Base-by-base conservation (phyloP, 2,329 filamentous ascomycete species). In the Hypoxylon sp. region DNA sequence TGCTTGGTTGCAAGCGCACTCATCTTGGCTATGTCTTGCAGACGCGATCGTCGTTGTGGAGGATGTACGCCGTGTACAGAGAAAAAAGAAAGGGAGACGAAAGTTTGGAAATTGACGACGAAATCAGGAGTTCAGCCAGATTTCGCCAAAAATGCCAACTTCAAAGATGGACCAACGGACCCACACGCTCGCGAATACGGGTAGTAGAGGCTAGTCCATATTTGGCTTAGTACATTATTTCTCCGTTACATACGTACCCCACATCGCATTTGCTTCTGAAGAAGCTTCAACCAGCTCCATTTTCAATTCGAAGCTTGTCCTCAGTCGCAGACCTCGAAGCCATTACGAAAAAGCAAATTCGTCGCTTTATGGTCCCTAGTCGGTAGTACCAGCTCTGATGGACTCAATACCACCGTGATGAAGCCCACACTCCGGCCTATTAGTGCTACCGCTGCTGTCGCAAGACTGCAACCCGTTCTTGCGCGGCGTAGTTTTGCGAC, bases 1-100 rank as follows among this genome's bases (percentile, higher is more conserved):
- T 94, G 90, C 87, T 98, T 99, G 59, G 93, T 91, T 79, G 96
- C 96, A 75, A 91, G 85, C 78, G 81, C 86, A 80, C 84, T 87
- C 88, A 91, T 91, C 64, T 80, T 88, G 39, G 83, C 75, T 74
- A 70, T 71, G 39, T 69, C 48, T 46, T 46, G 59, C 51, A 46
- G 39, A 29, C 35, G 24, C 31, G 42, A 17, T 46, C 42, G 26
- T n/a, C 42, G 47, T 39, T 47, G 48, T 54, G 35, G 24, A 19
- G 6, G 29, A 35, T 39, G 19, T 44, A 58, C 35, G 54, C 42
- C n/a, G 19, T 50, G 29, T 58, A 47, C 14, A 54, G 26, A 58
- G 24, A 24, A 22, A 39, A n/a, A 48, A 51, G 39, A 54, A 42
- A 46, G 35, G 51, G 35, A 58, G 31, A 57, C 47, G 42, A 47